Conservation (phyloP, 225 moss, liverwort and hornwort genomes). For the Anthoceros angustus region DNA sequence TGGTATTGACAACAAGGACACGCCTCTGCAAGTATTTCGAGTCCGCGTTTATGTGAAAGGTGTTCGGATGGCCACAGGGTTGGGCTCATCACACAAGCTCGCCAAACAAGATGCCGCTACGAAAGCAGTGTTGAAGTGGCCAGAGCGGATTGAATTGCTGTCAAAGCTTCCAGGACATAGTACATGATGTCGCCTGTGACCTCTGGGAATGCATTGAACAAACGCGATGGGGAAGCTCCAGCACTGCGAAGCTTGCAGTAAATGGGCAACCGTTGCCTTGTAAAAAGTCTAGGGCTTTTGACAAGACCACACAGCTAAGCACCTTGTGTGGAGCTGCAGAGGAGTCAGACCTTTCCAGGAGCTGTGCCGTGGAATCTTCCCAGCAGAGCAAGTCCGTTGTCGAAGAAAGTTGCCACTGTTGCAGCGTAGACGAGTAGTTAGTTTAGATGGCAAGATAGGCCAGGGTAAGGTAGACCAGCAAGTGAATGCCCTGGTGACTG, state of each 20-base stretch:
- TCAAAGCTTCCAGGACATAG: neutral
- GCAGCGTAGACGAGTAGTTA: no score
- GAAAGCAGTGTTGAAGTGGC: slow-evolving; percentile 63
- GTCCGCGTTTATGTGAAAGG: slow-evolving; percentile 67
- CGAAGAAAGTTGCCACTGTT: no score
- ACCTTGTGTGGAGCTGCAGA: neutral
- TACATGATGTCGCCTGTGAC: no score
- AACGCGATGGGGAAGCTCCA: no score
- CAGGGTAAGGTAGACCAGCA: no score
- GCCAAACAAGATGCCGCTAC: slow-evolving; percentile 56
- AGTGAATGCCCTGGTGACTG: no score
- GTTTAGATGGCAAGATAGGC: no score
- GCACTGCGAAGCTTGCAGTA: no score
- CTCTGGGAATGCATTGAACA: no score
- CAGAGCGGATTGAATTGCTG: slow-evolving; percentile 6
- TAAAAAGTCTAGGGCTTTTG: no score
- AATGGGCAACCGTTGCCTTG: no score
- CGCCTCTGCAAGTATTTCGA: slow-evolving; percentile 46
- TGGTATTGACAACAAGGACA: slow-evolving; percentile 49
- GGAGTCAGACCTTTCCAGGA: slow-evolving; percentile 57
- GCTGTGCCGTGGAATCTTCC: slow-evolving; percentile 87
- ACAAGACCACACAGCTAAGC: neutral
- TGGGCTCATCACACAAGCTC: slow-evolving; percentile 56
- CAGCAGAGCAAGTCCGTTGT: no score
- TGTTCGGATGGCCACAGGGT: slow-evolving; percentile 53